Evolutionary conservation across 495 filamentous ascomycete species (phyloP), one percentile per base, ranked within the genome.

Genomic region (Tuber magnatum): DNA sequence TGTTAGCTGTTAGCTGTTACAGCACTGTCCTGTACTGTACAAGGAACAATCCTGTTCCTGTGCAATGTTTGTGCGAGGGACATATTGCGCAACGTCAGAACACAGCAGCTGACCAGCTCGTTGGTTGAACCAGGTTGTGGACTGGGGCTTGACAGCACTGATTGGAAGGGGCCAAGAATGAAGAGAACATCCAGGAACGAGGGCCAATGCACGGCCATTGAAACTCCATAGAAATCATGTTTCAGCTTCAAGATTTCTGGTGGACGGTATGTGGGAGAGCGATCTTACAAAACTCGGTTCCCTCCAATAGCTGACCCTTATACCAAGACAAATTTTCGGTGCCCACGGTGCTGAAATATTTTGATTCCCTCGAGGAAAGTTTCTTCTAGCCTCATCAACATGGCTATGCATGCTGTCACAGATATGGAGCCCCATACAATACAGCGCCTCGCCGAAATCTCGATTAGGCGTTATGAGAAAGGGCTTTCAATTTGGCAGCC

Each of bases 11-110:
- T 70, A 68, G 75, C 73, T 74, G 72, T 68, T 77, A 68, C 75
- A 42, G 71, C 68, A 71, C 14, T 75, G 61, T 75, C 69, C 42
- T 71, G 43, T 43, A 65, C 69, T 24, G 65, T 76, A 76, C 77
- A 78, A 78, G 77, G 77, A 74, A 78, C 68, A 71, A 71, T 78
- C 71, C 71, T 78, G 71, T 68, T 75, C 71, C 68, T 73, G 74
- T 71, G 68, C 73, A 42, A 68, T 69, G 68, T 78, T 41, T 77
- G 71, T 78, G 69, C 69, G 74, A 65, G 74, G 73, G 51, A 41
- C 46, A 65, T 75, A 75, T 44, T 61, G 69, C 69, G 69, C 76
- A 77, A 74, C 68, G 76, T 72, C 73, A 77, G 69, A 76, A 69
- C 20, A 74, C 40, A 75, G 48, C 75, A 69, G 71, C 77, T 78